Base-by-base conservation (phyloP, 257 asterid species). In the Cruciata laevipes region DNA sequence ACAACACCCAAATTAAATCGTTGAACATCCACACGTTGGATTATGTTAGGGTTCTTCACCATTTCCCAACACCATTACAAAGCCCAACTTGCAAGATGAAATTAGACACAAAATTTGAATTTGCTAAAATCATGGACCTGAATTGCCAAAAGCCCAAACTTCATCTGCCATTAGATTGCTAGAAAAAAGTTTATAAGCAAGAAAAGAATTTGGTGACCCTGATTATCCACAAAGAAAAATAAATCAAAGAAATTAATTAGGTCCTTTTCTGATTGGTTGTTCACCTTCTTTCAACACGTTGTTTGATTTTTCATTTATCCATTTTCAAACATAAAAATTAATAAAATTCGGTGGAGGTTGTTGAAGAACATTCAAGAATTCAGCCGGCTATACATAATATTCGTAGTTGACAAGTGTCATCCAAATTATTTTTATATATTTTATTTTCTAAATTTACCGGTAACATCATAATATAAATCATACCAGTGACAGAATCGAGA, bases 251-350 rank as follows among this genome's bases (percentile, higher is more conserved):
- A 55, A 53, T 11, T 42, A 12, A 53, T 53, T 1, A 20, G 60
- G 60, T 53, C 27, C 7, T 58, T 58, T 25, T 58, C 63, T 58
- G 63, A 23, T 58, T 58, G 63, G 63, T 58, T 10, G 61, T 56
- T 56, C 31, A 56, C 32, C 61, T 8, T 6, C 31, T 56, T 21
- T 56, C 30, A 56, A 56, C 61, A 56, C 14, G 61, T 56, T 55
- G 5, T 55, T 55, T n/a, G 5, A 4, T 55, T 55, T 56, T 56
- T 23, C 61, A 0, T 23, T 2, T 56, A 23, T 4, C 14, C 7
- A 53, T 53, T 53, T 53, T 53, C 1, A 53, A 18, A 18, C 1
- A 11, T 53, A 0, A 47, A 20, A 18, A 53, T 53, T 18, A 40
- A 2, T 47, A 42, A 42, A 12, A 13, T 53, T 53, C 6, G 61